Evolutionary conservation across 1,139 yeast genomes (phyloP).

Genomic region (Suhomyces chickasaworum): DNA sequence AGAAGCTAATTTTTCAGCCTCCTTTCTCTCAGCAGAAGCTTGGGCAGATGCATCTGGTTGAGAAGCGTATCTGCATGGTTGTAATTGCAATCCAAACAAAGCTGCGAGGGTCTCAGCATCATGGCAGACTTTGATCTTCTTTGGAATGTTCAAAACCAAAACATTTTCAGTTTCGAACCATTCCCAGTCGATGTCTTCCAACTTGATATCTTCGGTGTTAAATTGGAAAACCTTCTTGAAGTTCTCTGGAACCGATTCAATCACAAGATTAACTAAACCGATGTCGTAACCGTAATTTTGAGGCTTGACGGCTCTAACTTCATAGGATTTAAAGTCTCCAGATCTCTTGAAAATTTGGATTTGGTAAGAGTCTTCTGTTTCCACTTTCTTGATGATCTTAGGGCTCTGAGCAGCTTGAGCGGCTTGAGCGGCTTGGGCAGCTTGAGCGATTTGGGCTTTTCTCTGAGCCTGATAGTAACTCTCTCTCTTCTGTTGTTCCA

Average conservation of each 20-base stretch:
- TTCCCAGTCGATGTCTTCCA: conserved; percentile 41
- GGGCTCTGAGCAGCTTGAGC: conserved; percentile 21
- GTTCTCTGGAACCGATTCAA: conserved; percentile 35
- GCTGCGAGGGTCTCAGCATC: conserved; percentile 17
- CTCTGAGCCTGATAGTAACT: conserved; percentile 17
- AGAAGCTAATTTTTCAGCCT: background rate
- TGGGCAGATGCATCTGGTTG: conserved; percentile 7
- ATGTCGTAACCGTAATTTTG: conserved; percentile 19
- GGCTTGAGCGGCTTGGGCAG: conserved; percentile 5
- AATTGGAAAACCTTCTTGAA: conserved; percentile 40
- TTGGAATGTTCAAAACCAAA: conserved; percentile 46
- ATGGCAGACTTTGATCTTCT: conserved; percentile 24
- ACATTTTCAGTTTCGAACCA: conserved; percentile 34
- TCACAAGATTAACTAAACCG: conserved; percentile 30
- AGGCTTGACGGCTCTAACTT: conserved; percentile 37
- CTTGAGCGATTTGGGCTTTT: conserved; percentile 4
- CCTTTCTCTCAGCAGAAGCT: conserved; percentile 1
- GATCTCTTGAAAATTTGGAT: conserved; percentile 40
- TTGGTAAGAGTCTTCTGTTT: conserved; percentile 40
- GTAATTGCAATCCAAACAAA: conserved; percentile 11
- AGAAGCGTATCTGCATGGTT: background rate
- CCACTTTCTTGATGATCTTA: conserved; percentile 39
- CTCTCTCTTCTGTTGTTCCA: conserved; percentile 17
- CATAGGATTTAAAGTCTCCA: conserved; percentile 43
- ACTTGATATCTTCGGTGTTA: conserved; percentile 35